Evolutionary conservation across 345 rosid species (phyloP).

Genomic region (Hirschfeldia incana): DNA sequence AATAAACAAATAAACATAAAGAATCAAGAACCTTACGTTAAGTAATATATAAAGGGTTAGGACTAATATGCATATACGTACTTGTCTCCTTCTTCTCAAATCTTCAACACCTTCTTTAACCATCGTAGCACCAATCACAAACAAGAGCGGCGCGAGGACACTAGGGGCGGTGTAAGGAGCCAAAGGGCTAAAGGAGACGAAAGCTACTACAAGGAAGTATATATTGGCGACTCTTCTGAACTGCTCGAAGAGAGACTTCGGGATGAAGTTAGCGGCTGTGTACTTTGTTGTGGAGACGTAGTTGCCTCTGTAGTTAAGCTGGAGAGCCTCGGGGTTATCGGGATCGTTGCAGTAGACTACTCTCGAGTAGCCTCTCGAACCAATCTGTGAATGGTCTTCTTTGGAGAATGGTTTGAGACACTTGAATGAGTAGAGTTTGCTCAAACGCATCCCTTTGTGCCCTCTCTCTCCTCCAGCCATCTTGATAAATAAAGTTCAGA

Average conservation of each 20-base stretch:
- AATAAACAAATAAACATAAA: slow-evolving; percentile 13
- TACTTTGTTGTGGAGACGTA: slow-evolving; percentile 91
- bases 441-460: slow-evolving; percentile 42
- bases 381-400: slow-evolving; percentile 61
- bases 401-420: slow-evolving; percentile 48
- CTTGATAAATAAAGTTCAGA: not conserved
- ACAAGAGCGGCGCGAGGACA: slow-evolving; percentile 66
- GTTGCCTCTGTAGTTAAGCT: slow-evolving; percentile 67
- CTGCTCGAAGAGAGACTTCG: slow-evolving; percentile 96
- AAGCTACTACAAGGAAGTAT: slow-evolving; percentile 87
- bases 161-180: slow-evolving; percentile 81
- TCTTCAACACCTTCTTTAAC: slow-evolving; percentile 91
- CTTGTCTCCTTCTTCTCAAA: slow-evolving; percentile 69
- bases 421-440: slow-evolving; percentile 64
- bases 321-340: slow-evolving; percentile 56
- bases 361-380: slow-evolving; percentile 76
- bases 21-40: too few relatives aligned
- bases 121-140: slow-evolving; percentile 87
- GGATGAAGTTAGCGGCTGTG: slow-evolving; percentile 67
- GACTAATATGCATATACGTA: slow-evolving; percentile 33
- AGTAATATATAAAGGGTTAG: too few relatives aligned
- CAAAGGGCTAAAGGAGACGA: slow-evolving; percentile 80
- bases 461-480: slow-evolving; percentile 48
- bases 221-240: slow-evolving; percentile 94
- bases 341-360: slow-evolving; percentile 87